Evolutionary conservation across 1,139 yeast species (phyloP).

Genomic region (Dujonia santamariae): DNA sequence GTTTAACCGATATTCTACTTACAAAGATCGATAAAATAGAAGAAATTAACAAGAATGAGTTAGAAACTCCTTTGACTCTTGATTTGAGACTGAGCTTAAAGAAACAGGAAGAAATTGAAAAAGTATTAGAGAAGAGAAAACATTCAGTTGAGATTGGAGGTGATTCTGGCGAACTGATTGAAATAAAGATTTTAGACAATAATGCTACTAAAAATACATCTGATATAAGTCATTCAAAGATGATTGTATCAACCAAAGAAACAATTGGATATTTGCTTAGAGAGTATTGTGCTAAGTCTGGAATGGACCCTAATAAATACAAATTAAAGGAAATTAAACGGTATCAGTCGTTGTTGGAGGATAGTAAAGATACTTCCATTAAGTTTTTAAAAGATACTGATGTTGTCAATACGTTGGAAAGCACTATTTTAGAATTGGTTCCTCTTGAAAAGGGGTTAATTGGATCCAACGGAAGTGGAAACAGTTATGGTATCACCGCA

Average conservation of each 20-base stretch:
- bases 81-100: slow-evolving; percentile 31
- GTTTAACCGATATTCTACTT: slow-evolving; percentile 63
- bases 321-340: slow-evolving; percentile 15
- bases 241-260: slow-evolving; percentile 10
- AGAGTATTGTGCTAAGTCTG: slow-evolving; percentile 30
- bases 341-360: neutral
- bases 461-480: neutral
- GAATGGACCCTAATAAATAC: slow-evolving; percentile 25
- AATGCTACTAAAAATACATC: slow-evolving; percentile 1
- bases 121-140: slow-evolving; percentile 6
- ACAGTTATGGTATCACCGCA: slow-evolving; percentile 4
- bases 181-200: slow-evolving; percentile 6
- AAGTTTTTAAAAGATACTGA: slow-evolving; percentile 17
- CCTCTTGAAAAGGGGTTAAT: slow-evolving; percentile 1
- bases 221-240: neutral
- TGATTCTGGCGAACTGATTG: slow-evolving; percentile 9
- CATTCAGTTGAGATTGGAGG: slow-evolving; percentile 5
- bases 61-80: slow-evolving; percentile 53
- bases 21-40: slow-evolving; percentile 39
- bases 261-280: slow-evolving; percentile 31
- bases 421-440: slow-evolving; percentile 19
- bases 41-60: slow-evolving; percentile 34
- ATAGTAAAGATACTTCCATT: neutral
- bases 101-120: neutral
- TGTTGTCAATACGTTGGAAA: slow-evolving; percentile 18